Percentiles rank a stretch among this genome's conserved stretches.
Conservation (phyloP, 148 eudicot species). For the Rhododendron mucronatum region DNA sequence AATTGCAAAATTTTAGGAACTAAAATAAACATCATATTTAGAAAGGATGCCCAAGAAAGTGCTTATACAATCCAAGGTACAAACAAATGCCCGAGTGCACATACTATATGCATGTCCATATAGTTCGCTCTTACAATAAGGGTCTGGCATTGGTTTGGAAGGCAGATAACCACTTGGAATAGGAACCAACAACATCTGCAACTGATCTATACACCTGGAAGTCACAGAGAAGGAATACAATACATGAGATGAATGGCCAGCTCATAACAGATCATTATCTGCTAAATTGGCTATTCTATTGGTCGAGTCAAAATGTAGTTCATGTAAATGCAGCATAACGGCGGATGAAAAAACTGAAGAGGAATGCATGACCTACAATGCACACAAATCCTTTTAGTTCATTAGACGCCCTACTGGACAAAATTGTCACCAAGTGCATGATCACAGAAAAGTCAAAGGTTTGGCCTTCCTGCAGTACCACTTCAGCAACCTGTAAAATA, state of each 20-base stretch:
- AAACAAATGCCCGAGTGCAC: neutral
- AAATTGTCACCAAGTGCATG: slow-evolving; percentile 65
- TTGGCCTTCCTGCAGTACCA: slow-evolving; percentile 58
- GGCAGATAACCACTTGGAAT: slow-evolving; percentile 80
- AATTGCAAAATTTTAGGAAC: neutral
- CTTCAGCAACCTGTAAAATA: slow-evolving; percentile 77
- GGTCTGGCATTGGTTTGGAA: slow-evolving; percentile 58
- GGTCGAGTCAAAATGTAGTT: neutral
- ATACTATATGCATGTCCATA: slow-evolving; percentile 2
- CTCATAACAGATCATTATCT: slow-evolving; percentile 8
- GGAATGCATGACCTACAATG: slow-evolving; percentile 51
- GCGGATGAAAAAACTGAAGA: neutral
- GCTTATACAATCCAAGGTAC: neutral
- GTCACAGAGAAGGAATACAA: slow-evolving; percentile 1
- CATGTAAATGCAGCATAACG: neutral
- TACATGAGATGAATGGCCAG: neutral
- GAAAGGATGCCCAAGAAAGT: neutral
- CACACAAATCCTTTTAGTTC: slow-evolving; percentile 75
- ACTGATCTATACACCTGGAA: slow-evolving; percentile 81
- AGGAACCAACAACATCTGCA: slow-evolving; percentile 91
- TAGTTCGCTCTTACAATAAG: slow-evolving; percentile 56
- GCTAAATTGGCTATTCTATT: neutral
- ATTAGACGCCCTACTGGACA: slow-evolving; percentile 47
- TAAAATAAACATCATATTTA: neutral
- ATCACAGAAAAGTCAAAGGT: slow-evolving; percentile 54